These are phyloP conservation scores for Skeletonema costatum DNA, from an alignment of 108 stramenopile species.

Conservation along the genomic window DNA sequence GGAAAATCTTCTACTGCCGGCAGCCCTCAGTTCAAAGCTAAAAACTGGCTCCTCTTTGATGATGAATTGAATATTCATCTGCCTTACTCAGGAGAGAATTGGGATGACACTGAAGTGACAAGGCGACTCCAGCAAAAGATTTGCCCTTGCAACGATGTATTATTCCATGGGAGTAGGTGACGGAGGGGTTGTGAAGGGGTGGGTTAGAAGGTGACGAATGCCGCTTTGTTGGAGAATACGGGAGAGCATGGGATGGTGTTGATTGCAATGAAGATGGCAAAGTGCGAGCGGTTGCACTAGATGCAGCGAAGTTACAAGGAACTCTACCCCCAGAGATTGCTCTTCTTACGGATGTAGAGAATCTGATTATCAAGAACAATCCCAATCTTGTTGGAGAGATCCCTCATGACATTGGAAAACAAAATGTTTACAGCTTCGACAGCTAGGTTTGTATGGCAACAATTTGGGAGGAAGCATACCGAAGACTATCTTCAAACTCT, in stretches of 20 bases:
- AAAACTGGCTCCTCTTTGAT: constrained; percentile 56
- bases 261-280: constrained; percentile 55
- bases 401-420: constrained; percentile 60
- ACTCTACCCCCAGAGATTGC: constrained; percentile 47
- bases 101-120: constrained; percentile 7
- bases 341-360: constrained; percentile 53
- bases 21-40: constrained; percentile 59
- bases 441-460: constrained; percentile 73
- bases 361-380: constrained; percentile 71
- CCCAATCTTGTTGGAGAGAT: constrained; percentile 59
- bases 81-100: constrained; percentile 5
- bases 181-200: constrained; percentile 46
- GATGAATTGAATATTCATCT: constrained; percentile 29
- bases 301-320: constrained; percentile 47
- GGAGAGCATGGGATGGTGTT: constrained; percentile 55
- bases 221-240: constrained; percentile 33
- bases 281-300: constrained; percentile 49
- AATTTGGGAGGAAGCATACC: constrained; percentile 59
- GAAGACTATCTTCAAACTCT: constrained; percentile 27
- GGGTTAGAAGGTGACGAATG: constrained; percentile 78
- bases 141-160: constrained; percentile 67
- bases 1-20: constrained; percentile 25
- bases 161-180: constrained; percentile 51
- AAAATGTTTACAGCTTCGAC: constrained; percentile 52
- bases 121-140: constrained; percentile 68